A percentile compares a stretch with the other conserved stretches of the same genome.
These are phyloP conservation scores for Aspergillus leporis DNA, from an alignment of 495 filamentous ascomycete species.

Conservation along the genomic window DNA sequence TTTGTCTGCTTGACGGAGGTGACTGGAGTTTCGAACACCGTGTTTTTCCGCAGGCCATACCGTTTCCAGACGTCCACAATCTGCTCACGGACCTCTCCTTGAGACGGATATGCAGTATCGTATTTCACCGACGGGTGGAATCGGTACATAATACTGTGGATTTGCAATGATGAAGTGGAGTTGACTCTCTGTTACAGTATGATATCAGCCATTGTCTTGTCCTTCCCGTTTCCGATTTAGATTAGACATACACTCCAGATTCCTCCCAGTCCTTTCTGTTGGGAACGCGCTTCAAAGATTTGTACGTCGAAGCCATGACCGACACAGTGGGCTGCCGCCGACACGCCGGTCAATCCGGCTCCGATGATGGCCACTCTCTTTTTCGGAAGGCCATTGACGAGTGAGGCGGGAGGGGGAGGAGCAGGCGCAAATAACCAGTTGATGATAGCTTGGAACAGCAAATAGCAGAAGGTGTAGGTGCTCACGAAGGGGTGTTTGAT, in stretches of 20 bases:
- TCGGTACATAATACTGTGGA: conserved; percentile 84
- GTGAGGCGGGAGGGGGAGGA: conserved; percentile 59
- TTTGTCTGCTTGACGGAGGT: conserved; percentile 66
- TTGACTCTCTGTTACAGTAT: conserved; percentile 62
- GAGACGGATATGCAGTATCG: conserved; percentile 71
- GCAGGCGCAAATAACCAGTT: conserved; percentile 66
- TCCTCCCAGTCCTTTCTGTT: conserved; percentile 65
- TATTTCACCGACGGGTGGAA: conserved; percentile 81
- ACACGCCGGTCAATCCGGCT: conserved; percentile 79
- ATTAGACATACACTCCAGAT: conserved; percentile 73
- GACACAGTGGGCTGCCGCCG: conserved; percentile 79
- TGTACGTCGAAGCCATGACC: conserved; percentile 83
- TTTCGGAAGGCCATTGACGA: conserved; percentile 42
- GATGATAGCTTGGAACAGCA: conserved; percentile 66
- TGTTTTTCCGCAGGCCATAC: conserved; percentile 70
- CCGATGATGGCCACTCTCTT: conserved; percentile 81
- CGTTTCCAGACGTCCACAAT: conserved; percentile 72
- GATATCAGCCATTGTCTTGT: background rate
- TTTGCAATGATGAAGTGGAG: conserved; percentile 78
- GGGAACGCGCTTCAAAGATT: conserved; percentile 70
- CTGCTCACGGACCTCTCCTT: conserved; percentile 69
- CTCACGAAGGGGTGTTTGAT: conserved; percentile 37
- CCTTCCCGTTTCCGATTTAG: background rate
- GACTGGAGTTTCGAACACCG: conserved; percentile 69
- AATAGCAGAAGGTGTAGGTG: conserved; percentile 60